Evolutionary conservation across 192 early-diverging fungal species (phyloP).

Genomic region (Linnemannia schmuckeri): DNA sequence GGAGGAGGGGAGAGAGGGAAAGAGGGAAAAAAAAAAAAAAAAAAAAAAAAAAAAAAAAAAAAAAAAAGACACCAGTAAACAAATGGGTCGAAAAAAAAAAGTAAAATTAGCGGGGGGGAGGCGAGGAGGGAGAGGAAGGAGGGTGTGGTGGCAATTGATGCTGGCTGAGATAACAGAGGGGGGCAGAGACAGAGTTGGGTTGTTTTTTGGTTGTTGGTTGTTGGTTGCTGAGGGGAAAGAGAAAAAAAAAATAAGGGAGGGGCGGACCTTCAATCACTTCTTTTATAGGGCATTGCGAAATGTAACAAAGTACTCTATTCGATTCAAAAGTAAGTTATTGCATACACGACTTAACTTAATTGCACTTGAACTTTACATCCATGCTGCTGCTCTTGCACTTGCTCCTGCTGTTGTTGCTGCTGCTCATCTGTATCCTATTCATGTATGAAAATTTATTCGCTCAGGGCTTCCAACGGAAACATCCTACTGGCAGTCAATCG

Average conservation of each 20-base stretch:
- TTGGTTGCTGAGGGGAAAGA: neutral
- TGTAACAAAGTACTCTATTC: neutral
- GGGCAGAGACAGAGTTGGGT: neutral
- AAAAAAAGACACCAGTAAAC: neutral
- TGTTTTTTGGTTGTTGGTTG: neutral
- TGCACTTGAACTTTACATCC: neutral
- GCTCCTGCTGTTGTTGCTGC: neutral
- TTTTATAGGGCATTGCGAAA: neutral
- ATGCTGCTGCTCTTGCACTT: neutral
- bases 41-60: neutral
- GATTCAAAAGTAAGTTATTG: conserved; percentile 1
- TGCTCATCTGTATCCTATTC: neutral
- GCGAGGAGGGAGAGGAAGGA: neutral
- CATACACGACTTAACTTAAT: conserved; percentile 1
- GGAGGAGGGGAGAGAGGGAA: too few species aligned
- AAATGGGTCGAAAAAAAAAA: neutral
- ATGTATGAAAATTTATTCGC: neutral
- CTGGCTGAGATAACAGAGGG: conserved; percentile 4
- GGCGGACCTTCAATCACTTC: neutral
- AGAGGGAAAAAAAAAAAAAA: neutral
- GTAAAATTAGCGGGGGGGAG: neutral
- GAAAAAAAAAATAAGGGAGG: neutral
- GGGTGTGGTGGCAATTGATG: neutral
- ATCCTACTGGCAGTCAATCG: conserved; percentile 12
- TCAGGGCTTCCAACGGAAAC: neutral